A percentile compares a stretch with the other conserved stretches of the same genome.
phyloP scores from a whole-genome alignment of 2,329 filamentous ascomycete species.

The Ascocoryne sarcoides region DNA sequence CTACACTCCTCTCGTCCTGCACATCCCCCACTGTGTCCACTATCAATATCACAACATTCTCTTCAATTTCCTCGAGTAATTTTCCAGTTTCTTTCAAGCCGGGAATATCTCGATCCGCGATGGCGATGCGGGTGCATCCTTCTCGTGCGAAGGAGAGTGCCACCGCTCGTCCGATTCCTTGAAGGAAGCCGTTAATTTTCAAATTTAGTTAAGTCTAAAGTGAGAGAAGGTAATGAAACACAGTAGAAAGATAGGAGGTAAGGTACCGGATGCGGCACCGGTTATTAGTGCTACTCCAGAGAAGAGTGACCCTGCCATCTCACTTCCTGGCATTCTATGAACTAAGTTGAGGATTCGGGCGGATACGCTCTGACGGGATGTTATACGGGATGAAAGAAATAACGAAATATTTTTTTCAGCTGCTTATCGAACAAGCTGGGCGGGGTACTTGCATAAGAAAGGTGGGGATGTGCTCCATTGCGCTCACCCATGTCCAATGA shows the following conservation, averaged over 20 bases:
- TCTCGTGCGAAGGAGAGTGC: conserved; percentile 37
- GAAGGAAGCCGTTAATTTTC: not conserved
- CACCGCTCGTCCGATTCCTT: conserved; percentile 36
- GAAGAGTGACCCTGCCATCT: conserved; percentile 14
- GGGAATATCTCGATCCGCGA: conserved; percentile 33
- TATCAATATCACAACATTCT: conserved; percentile 13
- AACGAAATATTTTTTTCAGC: too few relatives aligned
- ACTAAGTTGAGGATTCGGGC: too few relatives aligned
- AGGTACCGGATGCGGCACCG: conserved; percentile 20
- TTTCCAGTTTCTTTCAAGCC: conserved; percentile 29
- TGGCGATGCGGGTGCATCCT: conserved; percentile 35
- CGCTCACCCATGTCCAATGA: too few relatives aligned
- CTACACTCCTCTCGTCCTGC: conserved; percentile 29
- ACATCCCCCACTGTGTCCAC: conserved; percentile 27
- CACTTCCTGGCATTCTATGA: too few relatives aligned
- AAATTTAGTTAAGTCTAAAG: too few relatives aligned
- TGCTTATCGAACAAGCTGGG: too few relatives aligned
- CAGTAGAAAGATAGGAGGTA: not conserved
- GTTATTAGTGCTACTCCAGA: conserved; percentile 21
- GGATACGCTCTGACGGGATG: too few relatives aligned
- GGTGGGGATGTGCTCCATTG: too few relatives aligned
- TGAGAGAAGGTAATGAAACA: not conserved
- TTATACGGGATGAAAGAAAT: too few relatives aligned
- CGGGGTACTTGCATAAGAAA: too few relatives aligned
- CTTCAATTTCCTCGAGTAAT: conserved; percentile 17